Conservation (phyloP, 2,329 filamentous ascomycete species). For the Stachybotrys elegans region DNA sequence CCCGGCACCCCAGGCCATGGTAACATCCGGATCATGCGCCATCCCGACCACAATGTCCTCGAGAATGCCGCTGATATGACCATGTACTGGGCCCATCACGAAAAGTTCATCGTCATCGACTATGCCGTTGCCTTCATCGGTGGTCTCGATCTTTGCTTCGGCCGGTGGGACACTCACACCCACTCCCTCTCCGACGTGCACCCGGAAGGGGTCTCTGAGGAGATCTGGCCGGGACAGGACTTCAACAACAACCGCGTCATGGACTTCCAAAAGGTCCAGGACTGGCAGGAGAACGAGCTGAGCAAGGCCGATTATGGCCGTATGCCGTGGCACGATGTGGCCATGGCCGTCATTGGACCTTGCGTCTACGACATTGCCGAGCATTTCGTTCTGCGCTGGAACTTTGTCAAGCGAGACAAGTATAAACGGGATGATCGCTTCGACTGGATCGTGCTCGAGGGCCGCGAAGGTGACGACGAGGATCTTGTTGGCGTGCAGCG, state of each 20-base stretch:
- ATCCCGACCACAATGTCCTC: slow-evolving; percentile 92
- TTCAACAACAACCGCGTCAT: slow-evolving; percentile 97
- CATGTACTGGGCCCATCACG: slow-evolving; percentile 96
- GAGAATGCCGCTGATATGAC: slow-evolving; percentile 95
- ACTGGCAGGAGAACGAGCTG: slow-evolving; percentile 92
- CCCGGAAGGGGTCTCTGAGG: slow-evolving; percentile 72
- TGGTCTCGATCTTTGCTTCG: slow-evolving; percentile 91
- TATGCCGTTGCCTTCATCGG: slow-evolving; percentile 89
- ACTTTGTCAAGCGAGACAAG: slow-evolving; percentile 95
- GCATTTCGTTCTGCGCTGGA: slow-evolving; percentile 93
- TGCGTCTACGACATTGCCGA: slow-evolving; percentile 92
- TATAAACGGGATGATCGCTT: slow-evolving; percentile 84
- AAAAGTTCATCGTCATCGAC: slow-evolving; percentile 95
- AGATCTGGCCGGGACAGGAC: slow-evolving; percentile 92
- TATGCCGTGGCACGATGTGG: slow-evolving; percentile 98
- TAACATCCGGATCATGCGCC: slow-evolving; percentile 84
- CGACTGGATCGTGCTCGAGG: slow-evolving; percentile 79
- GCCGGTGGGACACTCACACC: slow-evolving; percentile 84
- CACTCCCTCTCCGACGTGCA: slow-evolving; percentile 85
- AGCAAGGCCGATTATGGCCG: slow-evolving; percentile 87
- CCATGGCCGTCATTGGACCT: slow-evolving; percentile 86
- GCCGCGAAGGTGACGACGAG: slow-evolving; percentile 71
- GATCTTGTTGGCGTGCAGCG: slow-evolving; percentile 84
- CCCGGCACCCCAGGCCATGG: slow-evolving; percentile 76
- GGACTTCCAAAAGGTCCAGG: slow-evolving; percentile 86